Percentiles rank a stretch among this genome's conserved stretches.
Evolutionary conservation across 148 eudicot genomes (phyloP).

Genomic region (Amaranthus palmeri): DNA sequence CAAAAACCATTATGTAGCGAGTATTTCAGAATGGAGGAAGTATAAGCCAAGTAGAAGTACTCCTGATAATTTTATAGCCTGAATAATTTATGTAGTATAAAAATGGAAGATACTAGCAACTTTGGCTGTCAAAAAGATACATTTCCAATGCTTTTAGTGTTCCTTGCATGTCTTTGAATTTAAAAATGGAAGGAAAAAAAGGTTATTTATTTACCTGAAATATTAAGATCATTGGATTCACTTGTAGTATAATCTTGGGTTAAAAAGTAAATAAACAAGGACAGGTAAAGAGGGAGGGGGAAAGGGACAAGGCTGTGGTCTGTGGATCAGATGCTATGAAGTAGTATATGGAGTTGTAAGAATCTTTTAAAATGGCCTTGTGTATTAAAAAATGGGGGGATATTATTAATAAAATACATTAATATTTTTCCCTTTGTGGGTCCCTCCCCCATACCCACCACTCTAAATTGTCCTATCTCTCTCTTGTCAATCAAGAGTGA

Average conservation of each 20-base stretch:
- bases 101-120: slow-evolving; percentile 4
- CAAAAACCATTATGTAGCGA: no score
- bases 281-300: background rate
- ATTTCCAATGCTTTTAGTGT: slow-evolving; percentile 24
- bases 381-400: slow-evolving; percentile 6
- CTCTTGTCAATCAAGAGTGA: slow-evolving; percentile 19
- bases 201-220: background rate
- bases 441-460: slow-evolving; percentile 12
- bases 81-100: slow-evolving; percentile 9
- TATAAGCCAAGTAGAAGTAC: no score
- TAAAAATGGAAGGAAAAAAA: slow-evolving; percentile 3
- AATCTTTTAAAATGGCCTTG: slow-evolving; percentile 18
- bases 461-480: slow-evolving; percentile 1
- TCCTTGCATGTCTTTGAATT: slow-evolving; percentile 20
- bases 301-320: slow-evolving; percentile 6
- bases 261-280: background rate
- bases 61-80: no score
- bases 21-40: no score
- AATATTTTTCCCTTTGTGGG: background rate
- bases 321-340: slow-evolving; percentile 14
- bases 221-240: background rate
- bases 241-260: background rate
- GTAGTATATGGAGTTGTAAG: background rate
- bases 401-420: background rate
- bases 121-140: slow-evolving; percentile 26